Base-by-base conservation (phyloP, 2,329 filamentous ascomycete species). In the Diaporthe velutina region DNA sequence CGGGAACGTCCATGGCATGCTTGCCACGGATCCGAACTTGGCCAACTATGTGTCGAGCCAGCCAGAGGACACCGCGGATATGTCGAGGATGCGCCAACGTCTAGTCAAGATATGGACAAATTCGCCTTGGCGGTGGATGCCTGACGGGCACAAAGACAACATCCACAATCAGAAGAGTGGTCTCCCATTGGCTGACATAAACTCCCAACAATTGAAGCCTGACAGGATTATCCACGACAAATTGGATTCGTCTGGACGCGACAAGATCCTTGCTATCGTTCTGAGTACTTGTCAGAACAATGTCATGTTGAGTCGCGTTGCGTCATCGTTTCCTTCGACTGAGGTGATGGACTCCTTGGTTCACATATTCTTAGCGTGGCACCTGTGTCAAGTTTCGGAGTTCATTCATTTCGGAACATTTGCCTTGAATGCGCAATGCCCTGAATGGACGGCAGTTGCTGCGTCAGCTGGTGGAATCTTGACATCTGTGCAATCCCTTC, bases 371-470 rank as follows among this genome's bases (percentile, higher is more conserved):
- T 82, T 93, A 28, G 88, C 89, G 0, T 86, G 86, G 1, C 89
- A 92, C 57, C 83, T 86, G 35, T 87, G 90, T 61, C 86, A 91
- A 75, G 85, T 91, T 0, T 90, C 89, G 61, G 85, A 86, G 60
- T 93, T 88, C 85, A 88, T 94, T 73, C 92, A 93, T 81, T 87
- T 90, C 60, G 87, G 90, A 1, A 90, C 90, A 0, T 89, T 93
- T 52, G 86, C 85, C 2, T 85, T 91, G 10, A 89, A 89, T 25
- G 83, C 84, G 3, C 86, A 90, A 74, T 86, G 86, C 75, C 88
- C 91, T 0, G 90, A 93, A 77, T 89, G 92, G 81, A 83, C 93
- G 19, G 90, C 88, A 8, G 86, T 87, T n/a, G 88, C 91, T 4
- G 87, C 90, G 0, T 89, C 91, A 4, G 88, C 88, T n/a, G 92